These are phyloP conservation scores for Aureobasidium sp. DNA, from an alignment of 2,329 filamentous ascomycete genomes.

Conservation along the genomic window DNA sequence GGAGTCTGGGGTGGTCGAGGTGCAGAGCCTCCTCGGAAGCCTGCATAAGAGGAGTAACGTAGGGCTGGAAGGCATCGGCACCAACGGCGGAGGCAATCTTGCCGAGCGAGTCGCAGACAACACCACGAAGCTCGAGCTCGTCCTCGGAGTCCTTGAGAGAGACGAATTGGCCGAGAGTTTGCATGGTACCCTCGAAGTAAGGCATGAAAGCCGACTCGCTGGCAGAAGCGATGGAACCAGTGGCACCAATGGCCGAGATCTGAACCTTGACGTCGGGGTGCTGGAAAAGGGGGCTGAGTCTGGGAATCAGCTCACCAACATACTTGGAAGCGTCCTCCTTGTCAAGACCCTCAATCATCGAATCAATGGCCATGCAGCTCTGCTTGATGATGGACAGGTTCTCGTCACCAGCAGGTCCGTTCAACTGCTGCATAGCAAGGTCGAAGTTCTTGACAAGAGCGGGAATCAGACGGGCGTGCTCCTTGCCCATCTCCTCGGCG, in stretches of 20 bases:
- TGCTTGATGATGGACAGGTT: constrained; percentile 82
- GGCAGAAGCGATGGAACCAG: constrained; percentile 84
- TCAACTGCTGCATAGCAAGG: constrained; percentile 61
- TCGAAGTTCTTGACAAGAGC: constrained; percentile 84
- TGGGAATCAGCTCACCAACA: constrained; percentile 72
- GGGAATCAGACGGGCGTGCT: constrained; percentile 78
- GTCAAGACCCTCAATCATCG: constrained; percentile 79
- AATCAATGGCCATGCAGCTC: constrained; percentile 83
- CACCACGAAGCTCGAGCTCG: constrained; percentile 80
- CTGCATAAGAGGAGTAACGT: constrained; percentile 82
- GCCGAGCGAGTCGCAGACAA: constrained; percentile 86
- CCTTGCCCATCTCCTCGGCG: constrained; percentile 77
- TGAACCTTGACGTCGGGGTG: constrained; percentile 87
- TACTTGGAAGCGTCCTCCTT: constrained; percentile 75
- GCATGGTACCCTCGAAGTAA: constrained; percentile 90
- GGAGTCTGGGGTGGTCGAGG: constrained; percentile 81
- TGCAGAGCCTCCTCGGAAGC: constrained; percentile 85
- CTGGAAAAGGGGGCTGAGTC: constrained; percentile 75
- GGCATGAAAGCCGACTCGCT: constrained; percentile 76
- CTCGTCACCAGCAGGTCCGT: constrained; percentile 60
- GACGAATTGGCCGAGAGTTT: constrained; percentile 76
- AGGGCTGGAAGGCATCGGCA: constrained; percentile 77
- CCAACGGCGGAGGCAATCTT: constrained; percentile 89
- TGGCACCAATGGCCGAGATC: constrained; percentile 77
- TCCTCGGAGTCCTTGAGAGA: constrained; percentile 83